Conservation (phyloP, 2,329 filamentous ascomycete genomes). For the Trichoderma asperellum region DNA sequence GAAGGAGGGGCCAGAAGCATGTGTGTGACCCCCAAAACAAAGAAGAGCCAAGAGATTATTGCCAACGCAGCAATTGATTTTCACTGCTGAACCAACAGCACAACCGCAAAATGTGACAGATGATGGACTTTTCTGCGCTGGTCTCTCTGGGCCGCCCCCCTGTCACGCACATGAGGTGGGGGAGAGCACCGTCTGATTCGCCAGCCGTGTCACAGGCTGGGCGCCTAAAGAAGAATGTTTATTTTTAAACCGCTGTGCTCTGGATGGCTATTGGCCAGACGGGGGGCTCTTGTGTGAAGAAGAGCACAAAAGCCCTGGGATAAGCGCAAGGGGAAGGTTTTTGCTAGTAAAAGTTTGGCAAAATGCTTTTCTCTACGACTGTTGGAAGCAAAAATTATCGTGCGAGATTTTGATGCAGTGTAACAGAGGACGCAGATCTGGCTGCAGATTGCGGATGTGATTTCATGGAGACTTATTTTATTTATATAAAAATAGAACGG, state of each 20-base stretch:
- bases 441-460: background rate
- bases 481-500: background rate
- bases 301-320: background rate
- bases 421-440: background rate
- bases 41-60: background rate
- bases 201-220: slow-evolving; percentile 1
- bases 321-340: background rate
- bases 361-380: background rate
- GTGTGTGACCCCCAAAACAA: background rate
- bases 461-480: background rate
- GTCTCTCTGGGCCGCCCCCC: background rate
- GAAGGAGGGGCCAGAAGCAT: background rate
- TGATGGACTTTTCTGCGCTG: background rate
- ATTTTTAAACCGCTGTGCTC: slow-evolving; percentile 4
- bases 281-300: background rate
- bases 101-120: background rate
- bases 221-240: slow-evolving; percentile 17
- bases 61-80: background rate
- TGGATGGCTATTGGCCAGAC: background rate
- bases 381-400: background rate
- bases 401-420: background rate
- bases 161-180: slow-evolving; percentile 15
- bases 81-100: background rate
- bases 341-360: background rate
- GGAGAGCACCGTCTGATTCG: slow-evolving; percentile 16